These are phyloP conservation scores for Mycena haematopus DNA, from an alignment of 768 basidiomycete species.

Conservation along the genomic window DNA sequence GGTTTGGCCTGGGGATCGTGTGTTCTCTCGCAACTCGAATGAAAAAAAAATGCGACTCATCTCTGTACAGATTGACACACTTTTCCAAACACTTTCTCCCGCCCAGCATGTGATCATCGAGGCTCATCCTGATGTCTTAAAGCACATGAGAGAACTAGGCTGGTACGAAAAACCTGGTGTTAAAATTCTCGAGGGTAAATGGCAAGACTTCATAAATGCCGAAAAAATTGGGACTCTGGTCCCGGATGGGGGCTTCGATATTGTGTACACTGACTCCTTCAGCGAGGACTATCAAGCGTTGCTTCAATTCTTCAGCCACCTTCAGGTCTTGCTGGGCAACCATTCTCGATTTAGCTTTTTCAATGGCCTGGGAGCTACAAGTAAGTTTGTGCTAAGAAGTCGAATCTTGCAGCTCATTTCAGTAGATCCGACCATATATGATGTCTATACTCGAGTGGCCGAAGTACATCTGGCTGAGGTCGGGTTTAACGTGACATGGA, in stretches of 20 bases:
- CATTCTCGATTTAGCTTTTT: slow-evolving; percentile 93
- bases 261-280: slow-evolving; percentile 93
- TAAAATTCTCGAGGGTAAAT: slow-evolving; percentile 84
- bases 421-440: slow-evolving; percentile 87
- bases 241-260: slow-evolving; percentile 75
- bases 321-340: slow-evolving; percentile 81
- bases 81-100: slow-evolving; percentile 78
- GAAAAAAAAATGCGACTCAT: slow-evolving; percentile 15
- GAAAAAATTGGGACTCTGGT: slow-evolving; percentile 57
- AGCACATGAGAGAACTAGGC: slow-evolving; percentile 73
- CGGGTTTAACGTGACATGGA: slow-evolving; percentile 83
- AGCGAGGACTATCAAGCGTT: slow-evolving; percentile 87
- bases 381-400: slow-evolving; percentile 49
- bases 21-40: slow-evolving; percentile 35
- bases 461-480: slow-evolving; percentile 86
- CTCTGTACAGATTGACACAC: slow-evolving; percentile 72
- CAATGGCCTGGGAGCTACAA: slow-evolving; percentile 95
- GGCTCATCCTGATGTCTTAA: slow-evolving; percentile 91
- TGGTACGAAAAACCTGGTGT: slow-evolving; percentile 85
- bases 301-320: slow-evolving; percentile 77
- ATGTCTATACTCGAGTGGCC: slow-evolving; percentile 85
- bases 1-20: slow-evolving; percentile 94
- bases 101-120: slow-evolving; percentile 89
- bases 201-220: slow-evolving; percentile 85
- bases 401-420: slow-evolving; percentile 9